Base-by-base conservation (phyloP, 2,329 filamentous ascomycete genomes). In the Arthrinium puccinioides region DNA sequence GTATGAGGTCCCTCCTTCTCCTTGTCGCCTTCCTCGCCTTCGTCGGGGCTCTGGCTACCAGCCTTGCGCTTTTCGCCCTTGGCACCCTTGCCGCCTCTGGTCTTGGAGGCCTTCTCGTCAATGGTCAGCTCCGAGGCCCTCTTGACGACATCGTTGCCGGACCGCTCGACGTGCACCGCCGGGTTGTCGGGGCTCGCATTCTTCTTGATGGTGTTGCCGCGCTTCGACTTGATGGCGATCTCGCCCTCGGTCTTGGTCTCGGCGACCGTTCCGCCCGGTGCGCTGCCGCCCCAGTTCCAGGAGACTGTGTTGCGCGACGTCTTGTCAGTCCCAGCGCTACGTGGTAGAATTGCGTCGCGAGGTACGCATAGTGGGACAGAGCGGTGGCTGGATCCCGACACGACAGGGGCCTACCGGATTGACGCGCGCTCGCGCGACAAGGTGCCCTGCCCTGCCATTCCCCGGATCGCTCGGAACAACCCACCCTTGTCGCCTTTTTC, bases 91-190 rank as follows among this genome's bases (percentile, higher is more conserved):
- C 52, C 57, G 8, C 48, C 46, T 9, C 47, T 38, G 23, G 49
- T 58, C 42, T 66, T 64, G n/a, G n/a, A n/a, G n/a, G n/a, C n/a
- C 47, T 70, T 53, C 39, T 79, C 73, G n/a, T n/a, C n/a, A 23
- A 81, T 63, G 4, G 70, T 66, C 20, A 82, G 60, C 57, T 82
- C 78, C 29, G 67, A 72, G 10, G 76, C 74, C 44, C 67, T 67
- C 62, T 82, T 81, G 36, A 80, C 76, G 15, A 81, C 76, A 53
- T 82, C 77, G 48, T 82, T 79, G 32, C 78, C 77, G 11, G 67
- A 62, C 31, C 76, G 67, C 48, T 66, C 64, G 48, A 82, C 59
- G 44, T 72, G 70, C 6, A 82, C 72, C 21, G 77, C 79, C 3
- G 76, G 78, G 45, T 82, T 76, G 15, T 67, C 66, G 20, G 71